Conservation (phyloP, 805 yeast species). For the Teunomyces aglyptinius region DNA sequence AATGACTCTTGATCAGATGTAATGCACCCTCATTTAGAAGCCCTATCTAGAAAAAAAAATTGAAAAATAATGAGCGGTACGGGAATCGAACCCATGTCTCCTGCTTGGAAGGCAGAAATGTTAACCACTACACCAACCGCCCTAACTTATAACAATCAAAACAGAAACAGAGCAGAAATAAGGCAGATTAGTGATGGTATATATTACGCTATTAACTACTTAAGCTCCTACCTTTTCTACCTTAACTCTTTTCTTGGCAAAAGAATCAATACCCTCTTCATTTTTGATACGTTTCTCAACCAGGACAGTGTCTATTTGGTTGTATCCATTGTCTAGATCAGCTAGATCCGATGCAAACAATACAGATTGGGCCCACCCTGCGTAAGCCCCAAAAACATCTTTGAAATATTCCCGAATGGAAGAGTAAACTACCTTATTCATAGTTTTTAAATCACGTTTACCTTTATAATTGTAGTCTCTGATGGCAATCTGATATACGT, state of each 20-base stretch:
- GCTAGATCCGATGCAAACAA: constrained; percentile 80
- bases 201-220: background rate
- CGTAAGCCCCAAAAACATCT: constrained; percentile 80
- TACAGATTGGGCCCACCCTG: constrained; percentile 99
- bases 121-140: constrained; percentile 92
- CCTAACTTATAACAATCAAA: constrained; percentile 28
- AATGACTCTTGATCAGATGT: background rate
- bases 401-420: constrained; percentile 60
- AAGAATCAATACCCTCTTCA: background rate
- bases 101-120: constrained; percentile 93
- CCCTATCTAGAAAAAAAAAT: background rate
- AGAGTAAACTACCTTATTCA: constrained; percentile 52
- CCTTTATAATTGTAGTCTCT: constrained; percentile 68
- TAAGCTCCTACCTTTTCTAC: constrained; percentile 1
- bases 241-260: background rate
- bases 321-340: constrained; percentile 69
- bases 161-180: background rate
- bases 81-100: constrained; percentile 95
- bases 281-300: background rate
- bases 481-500: constrained; percentile 84
- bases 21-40: background rate
- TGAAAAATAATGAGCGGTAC: constrained; percentile 60
- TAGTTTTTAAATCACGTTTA: constrained; percentile 38
- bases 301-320: constrained; percentile 14
- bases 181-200: too few relatives aligned